phyloP scores from a whole-genome alignment of 768 basidiomycete species.

The Peribolospora baueri region DNA sequence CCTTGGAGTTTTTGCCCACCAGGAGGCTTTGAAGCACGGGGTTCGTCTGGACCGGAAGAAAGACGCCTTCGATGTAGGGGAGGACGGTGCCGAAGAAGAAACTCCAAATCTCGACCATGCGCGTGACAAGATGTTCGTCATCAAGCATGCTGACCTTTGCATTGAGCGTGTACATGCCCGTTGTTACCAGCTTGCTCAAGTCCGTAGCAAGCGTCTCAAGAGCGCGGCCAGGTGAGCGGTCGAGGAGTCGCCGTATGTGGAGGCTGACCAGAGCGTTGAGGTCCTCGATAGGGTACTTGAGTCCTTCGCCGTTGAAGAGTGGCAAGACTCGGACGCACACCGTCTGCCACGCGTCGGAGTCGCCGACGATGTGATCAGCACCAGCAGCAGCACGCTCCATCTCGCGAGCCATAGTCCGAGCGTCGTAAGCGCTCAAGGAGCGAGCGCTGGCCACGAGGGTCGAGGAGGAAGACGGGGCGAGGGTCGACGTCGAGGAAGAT shows the following conservation, averaged over 20 bases:
- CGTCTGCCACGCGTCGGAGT: constrained; percentile 12
- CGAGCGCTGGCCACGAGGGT: no score
- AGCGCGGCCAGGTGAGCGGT: constrained; percentile 1
- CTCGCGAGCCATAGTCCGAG: no score
- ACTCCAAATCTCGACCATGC: constrained; percentile 14
- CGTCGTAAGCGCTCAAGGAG: no score
- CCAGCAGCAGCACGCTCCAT: no score
- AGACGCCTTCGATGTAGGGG: constrained; percentile 16
- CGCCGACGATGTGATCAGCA: no score
- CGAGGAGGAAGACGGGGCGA: no score
- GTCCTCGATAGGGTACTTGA: constrained; percentile 13
- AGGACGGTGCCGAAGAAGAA: constrained; percentile 17
- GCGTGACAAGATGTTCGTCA: constrained; percentile 9
- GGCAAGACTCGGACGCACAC: constrained; percentile 13
- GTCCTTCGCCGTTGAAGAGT: constrained; percentile 15
- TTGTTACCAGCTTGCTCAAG: constrained; percentile 10
- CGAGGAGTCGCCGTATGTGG: constrained; percentile 11
- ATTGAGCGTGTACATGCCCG: constrained; percentile 11
- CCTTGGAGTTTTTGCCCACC: no score
- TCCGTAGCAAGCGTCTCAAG: constrained; percentile 10
- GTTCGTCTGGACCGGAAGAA: constrained; percentile 14
- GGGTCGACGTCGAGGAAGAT: no score
- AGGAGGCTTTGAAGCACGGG: no score
- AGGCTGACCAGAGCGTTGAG: constrained; percentile 5
- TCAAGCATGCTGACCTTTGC: constrained; percentile 6